Conservation (phyloP, 75 land plant genomes). For the Ceratopteris richardii region DNA sequence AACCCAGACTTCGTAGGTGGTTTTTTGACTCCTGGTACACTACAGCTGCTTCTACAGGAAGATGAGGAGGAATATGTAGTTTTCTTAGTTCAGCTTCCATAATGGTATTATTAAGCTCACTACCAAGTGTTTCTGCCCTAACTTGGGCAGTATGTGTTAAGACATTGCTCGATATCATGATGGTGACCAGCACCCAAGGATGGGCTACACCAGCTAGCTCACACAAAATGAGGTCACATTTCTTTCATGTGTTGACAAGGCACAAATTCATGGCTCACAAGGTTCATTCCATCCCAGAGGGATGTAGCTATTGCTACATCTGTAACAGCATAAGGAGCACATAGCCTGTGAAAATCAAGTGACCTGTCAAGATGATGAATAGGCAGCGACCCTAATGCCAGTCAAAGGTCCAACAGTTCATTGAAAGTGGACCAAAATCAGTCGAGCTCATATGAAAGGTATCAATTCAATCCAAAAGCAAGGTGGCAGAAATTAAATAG, state of each 20-base stretch:
- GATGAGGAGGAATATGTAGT: slow-evolving; percentile 56
- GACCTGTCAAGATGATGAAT: slow-evolving; percentile 77
- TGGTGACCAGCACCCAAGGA: slow-evolving; percentile 95
- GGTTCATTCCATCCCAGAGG: slow-evolving; percentile 98
- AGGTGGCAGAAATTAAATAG: too few relatives aligned
- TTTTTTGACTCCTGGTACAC: slow-evolving; percentile 61
- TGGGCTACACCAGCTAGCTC: slow-evolving; percentile 99
- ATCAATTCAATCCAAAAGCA: too few relatives aligned
- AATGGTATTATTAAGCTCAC: slow-evolving; percentile 92
- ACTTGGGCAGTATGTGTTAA: slow-evolving; percentile 92
- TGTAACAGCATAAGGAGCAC: slow-evolving; percentile 95
- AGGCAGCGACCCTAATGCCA: too few relatives aligned
- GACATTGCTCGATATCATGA: slow-evolving; percentile 88
- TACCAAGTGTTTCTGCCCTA: slow-evolving; percentile 94
- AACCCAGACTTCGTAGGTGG: slow-evolving; percentile 83
- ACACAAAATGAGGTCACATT: slow-evolving; percentile 89
- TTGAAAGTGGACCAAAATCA: too few relatives aligned
- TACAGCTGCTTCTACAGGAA: slow-evolving; percentile 47
- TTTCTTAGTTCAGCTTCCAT: slow-evolving; percentile 87
- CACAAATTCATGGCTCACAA: slow-evolving; percentile 98
- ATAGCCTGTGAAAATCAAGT: slow-evolving; percentile 78
- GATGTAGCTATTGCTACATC: slow-evolving; percentile 96
- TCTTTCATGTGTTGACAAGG: slow-evolving; percentile 96
- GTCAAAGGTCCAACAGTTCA: too few relatives aligned
- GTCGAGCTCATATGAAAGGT: too few relatives aligned